Base-by-base conservation (phyloP, 352 stramenopile species). In the Poterioochromonas sp. region DNA sequence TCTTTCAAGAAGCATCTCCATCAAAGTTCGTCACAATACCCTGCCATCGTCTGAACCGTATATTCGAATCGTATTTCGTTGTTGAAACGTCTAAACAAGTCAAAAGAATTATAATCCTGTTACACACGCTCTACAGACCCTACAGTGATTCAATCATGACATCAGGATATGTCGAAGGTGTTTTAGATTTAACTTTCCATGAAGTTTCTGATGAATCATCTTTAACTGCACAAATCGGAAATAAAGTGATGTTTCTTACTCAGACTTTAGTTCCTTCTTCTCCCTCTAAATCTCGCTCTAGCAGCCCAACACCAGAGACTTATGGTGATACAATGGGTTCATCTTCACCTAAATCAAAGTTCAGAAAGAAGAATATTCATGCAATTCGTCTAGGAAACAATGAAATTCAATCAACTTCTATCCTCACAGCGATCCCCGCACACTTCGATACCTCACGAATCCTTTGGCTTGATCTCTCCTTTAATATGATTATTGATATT, bases 381-480 rank as follows among this genome's bases (percentile, higher is more conserved):
- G 53, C 37, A 0, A 49, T 80, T 63, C 35, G 63, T 20, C 49
- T 81, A 29, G 69, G 34, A 51, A 80, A 80, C 47, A 80, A 81
- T 39, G 11, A 47, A 22, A 34, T 74, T 41, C 37, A 2, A 1
- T 26, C 1, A 34, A 20, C 74, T 12, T 26, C 74, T 43, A 40
- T 58, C 0, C 62, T 37, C 26, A n/a, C 29, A 3, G n/a, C 79
- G 1, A 22, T 53, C n/a, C 11, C 62, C 2, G 18, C 47, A 5
- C 8, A 1, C 20, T 54, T 76, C 22, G 44, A 81, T 43, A 34
- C 39, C 0, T 29, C 3, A 41, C 22, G 40, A 18, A 58, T 83
- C 0, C n/a, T 64, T 1, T 83, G 79, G 79, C 53, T 83, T 11
- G 80, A 83, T 44, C 32, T 83, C 12, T 81, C 70, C 26, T 83